These are phyloP conservation scores for Termitomyces sp. DNA, from an alignment of 768 basidiomycete species.

Conservation along the genomic window DNA sequence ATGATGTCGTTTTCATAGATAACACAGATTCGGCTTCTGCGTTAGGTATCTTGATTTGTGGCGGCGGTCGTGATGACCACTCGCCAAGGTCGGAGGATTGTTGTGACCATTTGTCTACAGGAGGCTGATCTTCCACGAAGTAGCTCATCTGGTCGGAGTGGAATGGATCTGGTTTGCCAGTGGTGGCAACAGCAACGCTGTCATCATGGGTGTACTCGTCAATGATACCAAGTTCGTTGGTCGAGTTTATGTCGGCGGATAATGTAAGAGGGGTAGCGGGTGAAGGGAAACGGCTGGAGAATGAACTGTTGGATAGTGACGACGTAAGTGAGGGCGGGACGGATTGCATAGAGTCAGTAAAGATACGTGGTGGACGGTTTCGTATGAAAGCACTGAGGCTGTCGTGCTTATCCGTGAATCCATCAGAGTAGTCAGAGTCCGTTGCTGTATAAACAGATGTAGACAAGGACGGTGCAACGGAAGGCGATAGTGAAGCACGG, in stretches of 20 bases:
- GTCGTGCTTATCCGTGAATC: conserved; percentile 5
- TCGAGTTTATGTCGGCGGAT: conserved; percentile 14
- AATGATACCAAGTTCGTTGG: conserved; percentile 28
- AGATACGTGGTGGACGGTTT: conserved; percentile 16
- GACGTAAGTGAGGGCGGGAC: conserved; percentile 38
- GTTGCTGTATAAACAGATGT: conserved; percentile 7
- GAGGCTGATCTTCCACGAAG: conserved; percentile 9
- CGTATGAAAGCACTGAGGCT: conserved; percentile 14
- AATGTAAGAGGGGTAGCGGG: conserved; percentile 26
- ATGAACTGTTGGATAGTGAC: conserved; percentile 33
- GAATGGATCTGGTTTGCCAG: conserved; percentile 5
- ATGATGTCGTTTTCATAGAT: background rate
- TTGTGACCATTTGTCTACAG: conserved; percentile 20
- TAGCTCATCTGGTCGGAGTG: conserved; percentile 6
- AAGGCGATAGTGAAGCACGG: conserved; percentile 10
- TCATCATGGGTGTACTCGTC: conserved; percentile 21
- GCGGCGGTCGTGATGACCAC: conserved; percentile 9
- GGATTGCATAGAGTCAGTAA: conserved; percentile 12
- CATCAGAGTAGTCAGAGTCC: conserved; percentile 15
- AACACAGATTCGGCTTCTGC: background rate
- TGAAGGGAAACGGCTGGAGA: conserved; percentile 21
- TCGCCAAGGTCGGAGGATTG: conserved; percentile 18
- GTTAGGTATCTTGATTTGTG: background rate
- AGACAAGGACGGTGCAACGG: conserved; percentile 10
- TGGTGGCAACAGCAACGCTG: conserved; percentile 2